A percentile compares a stretch with the other conserved stretches of the same genome.
Evolutionary conservation across 2,329 filamentous ascomycete species (phyloP).

Genomic region (Fusarium mangiferae): DNA sequence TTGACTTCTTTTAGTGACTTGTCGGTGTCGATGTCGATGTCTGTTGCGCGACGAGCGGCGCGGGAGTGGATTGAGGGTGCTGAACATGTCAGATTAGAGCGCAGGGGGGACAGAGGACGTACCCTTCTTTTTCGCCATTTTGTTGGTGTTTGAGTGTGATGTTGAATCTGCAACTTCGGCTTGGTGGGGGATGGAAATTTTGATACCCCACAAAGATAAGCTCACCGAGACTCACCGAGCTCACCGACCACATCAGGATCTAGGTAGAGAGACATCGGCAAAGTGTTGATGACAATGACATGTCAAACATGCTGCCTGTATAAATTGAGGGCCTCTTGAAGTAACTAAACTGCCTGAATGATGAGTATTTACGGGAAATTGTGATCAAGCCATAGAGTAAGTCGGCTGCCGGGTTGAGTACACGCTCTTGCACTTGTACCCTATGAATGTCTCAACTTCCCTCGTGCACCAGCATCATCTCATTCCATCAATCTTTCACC

Average conservation of each 20-base stretch:
- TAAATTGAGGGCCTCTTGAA: background rate
- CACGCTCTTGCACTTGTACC: background rate
- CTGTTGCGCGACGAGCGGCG: conserved; percentile 77
- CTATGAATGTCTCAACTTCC: conserved; percentile 11
- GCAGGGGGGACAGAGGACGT: background rate
- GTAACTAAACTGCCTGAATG: accelerated
- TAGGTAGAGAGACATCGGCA: background rate
- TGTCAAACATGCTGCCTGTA: background rate
- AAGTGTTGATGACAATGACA: no score
- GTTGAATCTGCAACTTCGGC: conserved; percentile 27
- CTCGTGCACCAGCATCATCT: conserved; percentile 4
- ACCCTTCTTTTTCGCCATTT: conserved; percentile 50
- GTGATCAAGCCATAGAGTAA: background rate
- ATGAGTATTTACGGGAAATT: background rate
- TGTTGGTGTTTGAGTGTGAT: conserved; percentile 28
- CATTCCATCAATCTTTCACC: background rate
- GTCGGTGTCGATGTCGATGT: conserved; percentile 76
- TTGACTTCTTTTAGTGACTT: conserved; percentile 73
- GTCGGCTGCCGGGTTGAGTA: background rate
- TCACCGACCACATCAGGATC: conserved; percentile 7
- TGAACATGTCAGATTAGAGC: conserved; percentile 46
- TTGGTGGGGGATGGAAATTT: conserved; percentile 43
- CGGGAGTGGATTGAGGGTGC: conserved; percentile 76
- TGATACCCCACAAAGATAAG: conserved; percentile 44
- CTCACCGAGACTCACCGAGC: conserved; percentile 39